Percentiles rank a stretch among this genome's conserved stretches.
Conservation (phyloP, 164 flowering plant genomes). For the Annona cherimola region DNA sequence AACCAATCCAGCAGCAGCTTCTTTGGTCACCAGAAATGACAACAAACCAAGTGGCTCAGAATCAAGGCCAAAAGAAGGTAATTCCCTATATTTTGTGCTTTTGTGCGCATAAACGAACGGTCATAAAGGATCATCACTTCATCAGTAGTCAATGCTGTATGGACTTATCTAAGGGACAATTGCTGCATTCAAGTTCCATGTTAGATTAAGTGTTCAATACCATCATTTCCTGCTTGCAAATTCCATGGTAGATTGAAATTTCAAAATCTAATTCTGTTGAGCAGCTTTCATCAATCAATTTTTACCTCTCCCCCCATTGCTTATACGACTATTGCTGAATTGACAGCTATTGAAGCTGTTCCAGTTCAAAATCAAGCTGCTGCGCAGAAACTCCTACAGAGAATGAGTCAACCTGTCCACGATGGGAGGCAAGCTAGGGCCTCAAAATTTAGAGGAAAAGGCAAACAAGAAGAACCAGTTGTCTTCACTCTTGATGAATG, state of each 20-base stretch:
- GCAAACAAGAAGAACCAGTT: constrained; percentile 43
- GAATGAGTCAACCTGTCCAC: constrained; percentile 43
- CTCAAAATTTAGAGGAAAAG: constrained; percentile 49
- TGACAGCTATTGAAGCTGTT: constrained; percentile 54
- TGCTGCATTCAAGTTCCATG: no score
- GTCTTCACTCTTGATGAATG: constrained; percentile 79
- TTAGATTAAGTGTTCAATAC: no score
- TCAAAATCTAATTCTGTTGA: background rate
- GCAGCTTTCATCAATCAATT: background rate
- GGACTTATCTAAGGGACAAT: no score
- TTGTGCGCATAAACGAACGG: background rate
- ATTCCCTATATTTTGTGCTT: background rate
- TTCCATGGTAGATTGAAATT: background rate
- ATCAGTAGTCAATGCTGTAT: no score
- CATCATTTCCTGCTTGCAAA: background rate
- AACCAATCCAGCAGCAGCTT: constrained; percentile 13
- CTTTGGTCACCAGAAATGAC: constrained; percentile 21
- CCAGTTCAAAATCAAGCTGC: constrained; percentile 97
- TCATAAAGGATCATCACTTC: no score
- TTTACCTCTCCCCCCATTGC: background rate
- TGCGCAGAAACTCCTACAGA: constrained; percentile 83
- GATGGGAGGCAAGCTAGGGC: constrained; percentile 32
- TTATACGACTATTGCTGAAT: background rate
- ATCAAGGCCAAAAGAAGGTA: constrained; percentile 78
- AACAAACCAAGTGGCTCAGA: constrained; percentile 56